Conservation (phyloP, 2,329 filamentous ascomycete species). For the Neofusicoccum laricinum region DNA sequence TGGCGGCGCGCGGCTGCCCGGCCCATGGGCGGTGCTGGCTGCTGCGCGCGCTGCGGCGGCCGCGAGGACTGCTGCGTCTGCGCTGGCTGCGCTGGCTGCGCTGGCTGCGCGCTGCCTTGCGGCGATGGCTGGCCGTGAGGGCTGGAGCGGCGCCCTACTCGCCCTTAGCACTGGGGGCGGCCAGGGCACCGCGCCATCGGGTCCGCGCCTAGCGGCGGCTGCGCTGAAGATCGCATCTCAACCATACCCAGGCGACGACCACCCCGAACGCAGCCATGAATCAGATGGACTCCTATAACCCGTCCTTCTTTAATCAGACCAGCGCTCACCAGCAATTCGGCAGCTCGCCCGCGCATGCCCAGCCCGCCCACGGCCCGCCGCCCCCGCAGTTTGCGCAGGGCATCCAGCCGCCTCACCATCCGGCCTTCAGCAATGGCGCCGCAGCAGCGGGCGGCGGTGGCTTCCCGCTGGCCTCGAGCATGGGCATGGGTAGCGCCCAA, state of each 20-base stretch:
- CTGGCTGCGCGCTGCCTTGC: neutral
- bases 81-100: neutral
- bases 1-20: neutral
- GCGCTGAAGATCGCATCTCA: conserved; percentile 16
- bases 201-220: neutral
- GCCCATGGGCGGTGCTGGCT: neutral
- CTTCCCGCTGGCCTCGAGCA: conserved; percentile 23
- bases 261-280: conserved; percentile 17
- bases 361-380: conserved; percentile 13
- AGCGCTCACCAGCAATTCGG: conserved; percentile 7
- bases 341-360: conserved; percentile 11
- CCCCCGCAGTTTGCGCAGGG: conserved; percentile 20
- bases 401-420: conserved; percentile 28
- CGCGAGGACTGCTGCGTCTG: too few species aligned
- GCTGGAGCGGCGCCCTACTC: neutral
- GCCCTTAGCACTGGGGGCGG: neutral
- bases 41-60: neutral
- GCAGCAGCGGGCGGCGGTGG: conserved; percentile 9
- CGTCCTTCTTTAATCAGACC: conserved; percentile 16
- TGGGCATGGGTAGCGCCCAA: conserved; percentile 22
- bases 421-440: conserved; percentile 28
- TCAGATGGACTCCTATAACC: conserved; percentile 18
- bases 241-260: conserved; percentile 14
- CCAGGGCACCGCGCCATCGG: conserved; percentile 1
- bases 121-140: neutral